phyloP scores from a whole-genome alignment of 116 monocot species.

The Dioscorea cayenensis region DNA sequence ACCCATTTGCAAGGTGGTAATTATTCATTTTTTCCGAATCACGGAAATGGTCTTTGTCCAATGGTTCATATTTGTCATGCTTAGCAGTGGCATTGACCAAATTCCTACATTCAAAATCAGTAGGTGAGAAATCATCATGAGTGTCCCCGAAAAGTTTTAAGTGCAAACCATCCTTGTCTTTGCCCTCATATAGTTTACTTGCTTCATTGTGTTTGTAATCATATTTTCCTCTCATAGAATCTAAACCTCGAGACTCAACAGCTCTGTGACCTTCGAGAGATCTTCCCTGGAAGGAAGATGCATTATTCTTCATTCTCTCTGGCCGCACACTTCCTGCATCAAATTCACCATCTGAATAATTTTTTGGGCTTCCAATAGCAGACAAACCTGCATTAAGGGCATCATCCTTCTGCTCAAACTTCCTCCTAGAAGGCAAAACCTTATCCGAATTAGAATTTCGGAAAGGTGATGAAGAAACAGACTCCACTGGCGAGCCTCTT shows the following conservation, averaged over 20 bases:
- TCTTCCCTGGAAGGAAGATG: constrained; percentile 13
- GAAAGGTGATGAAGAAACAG: constrained; percentile 91
- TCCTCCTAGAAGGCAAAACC: constrained; percentile 21
- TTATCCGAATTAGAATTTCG: constrained; percentile 35
- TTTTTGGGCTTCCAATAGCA: constrained; percentile 33
- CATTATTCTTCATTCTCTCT: constrained; percentile 17
- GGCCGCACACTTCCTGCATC: constrained; percentile 26
- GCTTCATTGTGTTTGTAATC: constrained; percentile 14
- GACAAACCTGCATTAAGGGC: constrained; percentile 18
- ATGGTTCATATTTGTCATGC: constrained; percentile 7
- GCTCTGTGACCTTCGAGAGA: constrained; percentile 19
- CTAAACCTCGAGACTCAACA: constrained; percentile 18
- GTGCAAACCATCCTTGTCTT: constrained; percentile 22
- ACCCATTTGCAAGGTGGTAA: constrained; percentile 6
- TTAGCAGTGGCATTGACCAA: constrained; percentile 5
- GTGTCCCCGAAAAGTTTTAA: constrained; percentile 15
- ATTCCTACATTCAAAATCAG: constrained; percentile 21
- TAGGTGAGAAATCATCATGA: constrained; percentile 19
- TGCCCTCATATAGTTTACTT: constrained; percentile 7
- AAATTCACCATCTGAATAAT: constrained; percentile 40
- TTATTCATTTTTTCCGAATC: constrained; percentile 20
- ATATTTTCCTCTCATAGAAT: constrained; percentile 9
- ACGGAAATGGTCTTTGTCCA: constrained; percentile 15
- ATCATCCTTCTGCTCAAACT: constrained; percentile 26
- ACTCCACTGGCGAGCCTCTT: constrained; percentile 83